Base-by-base conservation (phyloP, 306 rosid genomes). In the Lagenaria siceraria region DNA sequence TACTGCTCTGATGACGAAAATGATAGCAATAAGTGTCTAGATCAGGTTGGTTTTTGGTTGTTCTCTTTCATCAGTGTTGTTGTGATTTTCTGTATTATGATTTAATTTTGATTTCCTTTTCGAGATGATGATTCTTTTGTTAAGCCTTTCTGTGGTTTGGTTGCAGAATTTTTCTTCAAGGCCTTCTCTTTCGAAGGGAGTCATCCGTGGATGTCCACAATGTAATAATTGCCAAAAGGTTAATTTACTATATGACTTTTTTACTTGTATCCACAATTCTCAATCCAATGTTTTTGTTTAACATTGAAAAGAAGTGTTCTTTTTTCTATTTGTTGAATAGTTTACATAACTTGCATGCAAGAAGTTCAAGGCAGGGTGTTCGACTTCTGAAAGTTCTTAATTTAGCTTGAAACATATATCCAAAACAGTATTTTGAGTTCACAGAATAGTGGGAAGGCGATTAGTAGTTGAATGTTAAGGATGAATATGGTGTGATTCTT, bases 171-270 rank as follows among this genome's bases (percentile, higher is more conserved):
- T 88, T 49, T 81, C 90, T 78, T 69, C 82, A 55, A 87, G 77
- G 46, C 75, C 88, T 24, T 64, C 77, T 80, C 93, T 96, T 72
- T 89, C 96, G 24, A 88, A 77, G 84, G 99, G 99, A 78, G 98
- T 96, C 60, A 72, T 90, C 74, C 97, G 98, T 8, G 99, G 99
- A 46, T 96, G 98, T 88, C 87, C 96, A 10, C 91, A 90, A 60
- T 96, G 99, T 83, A 81, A 56, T 70, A 78, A 78, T 82, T 96
- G 98, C 83, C 99, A 92, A 88, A 92, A 92, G 99, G 99, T 92
- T 22, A 51, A 52, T 73, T 29, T 52, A 17, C n/a, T 11, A 31
- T 15, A 25, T 48, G 43, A 9, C 19, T 19, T 72, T 15, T 52
- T 29, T 18, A 72, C 60, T 27, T 24, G 29, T 29, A 17, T 24